Evolutionary conservation across 495 filamentous ascomycete genomes (phyloP).

Genomic region (Gamarada debralockiae): DNA sequence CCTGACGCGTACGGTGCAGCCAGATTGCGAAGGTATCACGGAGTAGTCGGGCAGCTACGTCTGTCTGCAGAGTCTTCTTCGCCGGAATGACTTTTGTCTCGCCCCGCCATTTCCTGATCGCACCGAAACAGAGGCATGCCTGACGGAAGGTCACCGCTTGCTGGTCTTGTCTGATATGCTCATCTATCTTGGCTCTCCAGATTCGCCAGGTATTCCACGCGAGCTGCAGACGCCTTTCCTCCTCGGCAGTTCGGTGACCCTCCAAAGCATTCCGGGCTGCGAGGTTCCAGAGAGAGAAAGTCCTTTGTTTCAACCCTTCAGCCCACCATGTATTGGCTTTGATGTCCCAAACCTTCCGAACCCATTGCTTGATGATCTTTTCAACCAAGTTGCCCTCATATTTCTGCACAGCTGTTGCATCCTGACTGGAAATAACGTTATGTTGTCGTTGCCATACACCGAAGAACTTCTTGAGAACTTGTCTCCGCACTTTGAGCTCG

Average conservation of each 20-base stretch:
- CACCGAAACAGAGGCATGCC: conserved; percentile 22
- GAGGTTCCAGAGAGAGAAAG: conserved; percentile 29
- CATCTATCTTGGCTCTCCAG: conserved; percentile 24
- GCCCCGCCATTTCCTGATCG: conserved; percentile 30
- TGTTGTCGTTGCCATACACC: conserved; percentile 48
- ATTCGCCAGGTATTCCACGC: conserved; percentile 24
- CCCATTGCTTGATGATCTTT: conserved; percentile 52
- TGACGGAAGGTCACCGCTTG: conserved; percentile 19
- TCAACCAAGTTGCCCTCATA: conserved; percentile 41
- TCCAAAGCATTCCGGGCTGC: conserved; percentile 14
- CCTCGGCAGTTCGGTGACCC: conserved; percentile 10
- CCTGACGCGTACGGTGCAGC: conserved; percentile 42
- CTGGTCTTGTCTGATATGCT: conserved; percentile 11
- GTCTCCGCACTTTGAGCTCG: conserved; percentile 61
- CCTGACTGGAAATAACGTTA: conserved; percentile 28
- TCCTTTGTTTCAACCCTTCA: conserved; percentile 41
- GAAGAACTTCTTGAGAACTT: conserved; percentile 55
- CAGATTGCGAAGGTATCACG: conserved; percentile 48
- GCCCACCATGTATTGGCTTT: conserved; percentile 51
- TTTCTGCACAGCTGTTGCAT: conserved; percentile 37
- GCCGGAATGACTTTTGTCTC: conserved; percentile 45
- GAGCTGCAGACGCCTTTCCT: conserved; percentile 11
- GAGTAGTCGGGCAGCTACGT: conserved; percentile 44
- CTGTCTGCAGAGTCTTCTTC: conserved; percentile 39
- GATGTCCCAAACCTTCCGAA: conserved; percentile 48